These are phyloP conservation scores for Leptosphaerulina australis DNA, from an alignment of 2,329 filamentous ascomycete genomes.

Conservation along the genomic window DNA sequence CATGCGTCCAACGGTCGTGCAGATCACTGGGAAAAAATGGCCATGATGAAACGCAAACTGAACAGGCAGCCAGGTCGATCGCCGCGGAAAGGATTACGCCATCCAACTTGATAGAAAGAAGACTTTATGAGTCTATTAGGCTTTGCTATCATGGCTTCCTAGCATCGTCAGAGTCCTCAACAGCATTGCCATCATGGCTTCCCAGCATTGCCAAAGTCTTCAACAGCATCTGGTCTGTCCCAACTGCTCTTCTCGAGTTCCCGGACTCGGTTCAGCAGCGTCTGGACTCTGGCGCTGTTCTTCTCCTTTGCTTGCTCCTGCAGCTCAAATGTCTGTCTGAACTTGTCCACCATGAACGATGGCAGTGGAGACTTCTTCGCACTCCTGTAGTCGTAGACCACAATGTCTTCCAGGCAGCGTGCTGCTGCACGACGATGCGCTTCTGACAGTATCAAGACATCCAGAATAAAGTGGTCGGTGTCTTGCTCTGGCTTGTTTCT, in stretches of 20 bases:
- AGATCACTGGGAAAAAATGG: slow-evolving; percentile 35
- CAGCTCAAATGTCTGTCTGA: slow-evolving; percentile 63
- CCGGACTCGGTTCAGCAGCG: slow-evolving; percentile 56
- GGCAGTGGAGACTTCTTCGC: slow-evolving; percentile 64
- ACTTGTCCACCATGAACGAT: slow-evolving; percentile 66
- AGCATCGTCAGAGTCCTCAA: slow-evolving; percentile 65
- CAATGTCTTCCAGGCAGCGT: slow-evolving; percentile 76
- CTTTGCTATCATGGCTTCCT: slow-evolving; percentile 8
- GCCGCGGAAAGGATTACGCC: slow-evolving; percentile 24
- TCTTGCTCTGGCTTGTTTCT: slow-evolving; percentile 56
- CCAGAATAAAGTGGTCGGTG: slow-evolving; percentile 63
- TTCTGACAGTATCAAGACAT: slow-evolving; percentile 75
- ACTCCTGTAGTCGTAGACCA: slow-evolving; percentile 74
- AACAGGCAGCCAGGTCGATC: slow-evolving; percentile 22
- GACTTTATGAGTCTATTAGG: background rate
- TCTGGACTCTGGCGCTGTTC: slow-evolving; percentile 61
- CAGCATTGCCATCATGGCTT: slow-evolving; percentile 55
- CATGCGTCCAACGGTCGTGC: slow-evolving; percentile 47
- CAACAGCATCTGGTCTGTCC: slow-evolving; percentile 72
- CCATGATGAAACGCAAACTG: slow-evolving; percentile 12
- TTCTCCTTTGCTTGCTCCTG: slow-evolving; percentile 65
- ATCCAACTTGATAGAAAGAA: slow-evolving; percentile 13
- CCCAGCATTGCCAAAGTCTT: slow-evolving; percentile 61
- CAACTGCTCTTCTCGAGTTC: slow-evolving; percentile 74
- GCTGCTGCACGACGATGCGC: slow-evolving; percentile 74